Conservation (phyloP, 495 filamentous ascomycete genomes). For the Penicillium dipodomyicola region DNA sequence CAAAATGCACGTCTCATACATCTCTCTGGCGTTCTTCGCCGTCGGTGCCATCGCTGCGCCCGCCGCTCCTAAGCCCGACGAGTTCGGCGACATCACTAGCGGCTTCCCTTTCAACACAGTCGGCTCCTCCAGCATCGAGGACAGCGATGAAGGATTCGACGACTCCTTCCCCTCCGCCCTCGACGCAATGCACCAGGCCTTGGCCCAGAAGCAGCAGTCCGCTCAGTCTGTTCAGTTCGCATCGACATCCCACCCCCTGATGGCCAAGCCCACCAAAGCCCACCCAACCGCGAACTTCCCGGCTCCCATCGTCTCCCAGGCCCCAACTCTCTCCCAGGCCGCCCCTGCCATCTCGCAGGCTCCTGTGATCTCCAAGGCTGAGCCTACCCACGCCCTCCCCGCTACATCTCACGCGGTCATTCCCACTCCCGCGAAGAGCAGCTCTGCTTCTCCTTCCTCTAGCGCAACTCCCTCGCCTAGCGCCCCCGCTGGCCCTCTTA, state of each 20-base stretch:
- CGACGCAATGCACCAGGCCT: slow-evolving; percentile 14
- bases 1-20: slow-evolving; percentile 26
- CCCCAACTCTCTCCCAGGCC: background rate
- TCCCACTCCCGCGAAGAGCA: background rate
- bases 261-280: background rate
- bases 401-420: background rate
- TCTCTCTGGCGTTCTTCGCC: slow-evolving; percentile 28
- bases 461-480: slow-evolving; percentile 15
- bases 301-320: background rate
- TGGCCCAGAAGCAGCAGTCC: slow-evolving; percentile 2
- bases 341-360: background rate
- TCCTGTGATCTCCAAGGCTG: slow-evolving; percentile 1
- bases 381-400: background rate
- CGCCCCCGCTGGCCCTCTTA: slow-evolving; percentile 1
- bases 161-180: slow-evolving; percentile 20
- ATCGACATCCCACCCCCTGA: background rate
- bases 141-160: slow-evolving; percentile 19
- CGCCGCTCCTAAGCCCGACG: slow-evolving; percentile 11
- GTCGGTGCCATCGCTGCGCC: slow-evolving; percentile 24
- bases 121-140: slow-evolving; percentile 8
- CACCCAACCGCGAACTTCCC: background rate
- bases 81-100: slow-evolving; percentile 10
- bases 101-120: slow-evolving; percentile 23
- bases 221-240: background rate
- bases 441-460: slow-evolving; percentile 10